Conservation (phyloP, 768 basidiomycete species). For the Aureoboletus auriporus region DNA sequence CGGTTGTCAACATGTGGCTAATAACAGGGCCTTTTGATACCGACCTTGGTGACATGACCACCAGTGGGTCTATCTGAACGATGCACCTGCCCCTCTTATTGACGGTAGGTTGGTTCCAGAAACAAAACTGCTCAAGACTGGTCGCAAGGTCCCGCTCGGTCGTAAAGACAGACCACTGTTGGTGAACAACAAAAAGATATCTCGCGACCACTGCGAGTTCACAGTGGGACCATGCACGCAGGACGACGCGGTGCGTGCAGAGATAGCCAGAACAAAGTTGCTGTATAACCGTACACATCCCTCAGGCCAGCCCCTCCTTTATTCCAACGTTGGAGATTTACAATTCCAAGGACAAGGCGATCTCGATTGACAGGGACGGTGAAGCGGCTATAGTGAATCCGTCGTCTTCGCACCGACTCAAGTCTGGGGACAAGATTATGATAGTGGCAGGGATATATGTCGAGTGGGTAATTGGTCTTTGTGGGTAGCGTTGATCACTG, state of each 20-base stretch:
- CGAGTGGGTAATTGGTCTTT: slow-evolving; percentile 36
- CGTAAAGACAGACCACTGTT: slow-evolving; percentile 50
- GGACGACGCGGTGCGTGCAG: slow-evolving; percentile 51
- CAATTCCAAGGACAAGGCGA: slow-evolving; percentile 45
- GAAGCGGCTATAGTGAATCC: slow-evolving; percentile 33
- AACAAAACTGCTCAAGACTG: slow-evolving; percentile 61
- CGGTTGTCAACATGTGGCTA: slow-evolving; percentile 43
- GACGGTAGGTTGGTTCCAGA: slow-evolving; percentile 25
- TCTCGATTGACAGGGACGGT: slow-evolving; percentile 38
- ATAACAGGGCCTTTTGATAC: slow-evolving; percentile 54
- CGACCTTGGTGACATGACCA: slow-evolving; percentile 28
- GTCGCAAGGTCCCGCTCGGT: slow-evolving; percentile 50
- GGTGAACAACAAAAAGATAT: slow-evolving; percentile 62
- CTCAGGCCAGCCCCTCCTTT: slow-evolving; percentile 46
- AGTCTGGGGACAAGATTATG: slow-evolving; percentile 51
- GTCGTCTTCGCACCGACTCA: slow-evolving; percentile 37
- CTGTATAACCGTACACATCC: not conserved
- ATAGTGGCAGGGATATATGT: slow-evolving; percentile 42
- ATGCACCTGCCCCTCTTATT: slow-evolving; percentile 21
- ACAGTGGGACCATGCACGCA: slow-evolving; percentile 47
- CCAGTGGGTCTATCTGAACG: slow-evolving; percentile 34
- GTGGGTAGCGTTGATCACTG: not conserved
- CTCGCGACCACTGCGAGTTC: slow-evolving; percentile 56
- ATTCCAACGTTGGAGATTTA: slow-evolving; percentile 47
- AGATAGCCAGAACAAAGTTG: not conserved